A percentile compares a stretch with the other conserved stretches of the same genome.
Evolutionary conservation across 192 early-diverging fungal species (phyloP).

Genomic region (Gaertneriomyces semiglobifer): DNA sequence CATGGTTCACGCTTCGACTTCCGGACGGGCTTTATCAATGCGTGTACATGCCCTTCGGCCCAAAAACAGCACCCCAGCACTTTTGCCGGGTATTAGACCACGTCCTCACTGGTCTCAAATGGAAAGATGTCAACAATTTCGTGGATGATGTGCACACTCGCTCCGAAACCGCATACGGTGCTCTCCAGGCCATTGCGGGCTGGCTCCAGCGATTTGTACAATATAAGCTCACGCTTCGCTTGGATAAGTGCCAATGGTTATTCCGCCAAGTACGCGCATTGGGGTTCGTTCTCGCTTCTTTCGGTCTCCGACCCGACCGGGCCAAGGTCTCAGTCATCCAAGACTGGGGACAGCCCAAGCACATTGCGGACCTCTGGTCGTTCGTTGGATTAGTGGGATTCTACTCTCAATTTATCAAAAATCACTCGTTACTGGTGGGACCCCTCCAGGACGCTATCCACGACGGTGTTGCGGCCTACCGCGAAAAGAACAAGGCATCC

Average conservation of each 20-base stretch:
- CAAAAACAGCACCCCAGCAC: constrained; percentile 7
- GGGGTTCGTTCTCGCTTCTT: constrained; percentile 27
- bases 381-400: constrained; percentile 12
- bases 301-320: constrained; percentile 27
- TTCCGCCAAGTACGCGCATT: constrained; percentile 19
- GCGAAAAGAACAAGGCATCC: too few relatives aligned
- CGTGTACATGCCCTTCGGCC: constrained; percentile 17
- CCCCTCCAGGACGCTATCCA: constrained; percentile 9
- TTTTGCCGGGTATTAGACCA: constrained; percentile 43
- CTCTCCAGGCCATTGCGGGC: too few relatives aligned
- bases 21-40: too few relatives aligned
- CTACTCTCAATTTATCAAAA: constrained; percentile 4
- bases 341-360: constrained; percentile 28
- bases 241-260: constrained; percentile 40
- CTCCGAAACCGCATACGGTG: too few relatives aligned
- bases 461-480: background rate
- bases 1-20: too few relatives aligned
- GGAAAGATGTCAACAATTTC: constrained; percentile 4
- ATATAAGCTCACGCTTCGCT: constrained; percentile 27
- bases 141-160: constrained; percentile 23
- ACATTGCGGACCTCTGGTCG: constrained; percentile 12
- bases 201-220: constrained; percentile 26
- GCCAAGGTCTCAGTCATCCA: constrained; percentile 23
- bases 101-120: constrained; percentile 24
- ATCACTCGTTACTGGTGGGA: background rate